These are phyloP conservation scores for Immersiporthe knoxdaviesiana DNA, from an alignment of 2,329 filamentous ascomycete species.

Conservation along the genomic window DNA sequence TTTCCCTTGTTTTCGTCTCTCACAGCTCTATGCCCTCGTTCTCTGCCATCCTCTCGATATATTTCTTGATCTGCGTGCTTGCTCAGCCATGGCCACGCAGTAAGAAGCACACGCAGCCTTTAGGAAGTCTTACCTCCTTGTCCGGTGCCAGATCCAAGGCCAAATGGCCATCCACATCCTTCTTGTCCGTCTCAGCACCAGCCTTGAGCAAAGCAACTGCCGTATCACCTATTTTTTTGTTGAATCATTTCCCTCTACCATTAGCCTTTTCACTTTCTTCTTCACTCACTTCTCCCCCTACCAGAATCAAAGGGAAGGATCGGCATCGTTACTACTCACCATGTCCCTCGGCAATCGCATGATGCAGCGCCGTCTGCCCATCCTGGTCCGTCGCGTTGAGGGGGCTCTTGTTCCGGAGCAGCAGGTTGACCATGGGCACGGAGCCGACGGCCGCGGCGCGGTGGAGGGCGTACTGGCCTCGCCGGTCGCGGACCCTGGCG, in stretches of 20 bases:
- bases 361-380: slow-evolving; percentile 88
- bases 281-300: too few relatives aligned
- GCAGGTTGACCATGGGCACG: slow-evolving; percentile 79
- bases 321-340: slow-evolving; percentile 40
- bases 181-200: slow-evolving; percentile 81
- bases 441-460: slow-evolving; percentile 89
- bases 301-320: too few relatives aligned
- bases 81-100: slow-evolving; percentile 14
- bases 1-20: too few relatives aligned
- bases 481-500: slow-evolving; percentile 78
- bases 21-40: slow-evolving; percentile 75
- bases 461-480: slow-evolving; percentile 89
- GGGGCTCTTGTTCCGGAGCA: slow-evolving; percentile 78
- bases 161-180: slow-evolving; percentile 69
- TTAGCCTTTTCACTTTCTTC: slow-evolving; percentile 33
- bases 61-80: slow-evolving; percentile 68
- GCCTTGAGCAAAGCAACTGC: slow-evolving; percentile 81
- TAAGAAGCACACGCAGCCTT: not conserved
- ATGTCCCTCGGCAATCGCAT: slow-evolving; percentile 77
- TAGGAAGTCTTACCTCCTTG: slow-evolving; percentile 64
- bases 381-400: slow-evolving; percentile 81
- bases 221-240: slow-evolving; percentile 61
- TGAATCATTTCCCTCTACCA: slow-evolving; percentile 41
- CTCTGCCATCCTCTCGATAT: slow-evolving; percentile 77
- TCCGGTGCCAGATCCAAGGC: slow-evolving; percentile 86